Evolutionary conservation across 2,329 filamentous ascomycete genomes (phyloP).

Genomic region (Trichophyton schoenleinii): DNA sequence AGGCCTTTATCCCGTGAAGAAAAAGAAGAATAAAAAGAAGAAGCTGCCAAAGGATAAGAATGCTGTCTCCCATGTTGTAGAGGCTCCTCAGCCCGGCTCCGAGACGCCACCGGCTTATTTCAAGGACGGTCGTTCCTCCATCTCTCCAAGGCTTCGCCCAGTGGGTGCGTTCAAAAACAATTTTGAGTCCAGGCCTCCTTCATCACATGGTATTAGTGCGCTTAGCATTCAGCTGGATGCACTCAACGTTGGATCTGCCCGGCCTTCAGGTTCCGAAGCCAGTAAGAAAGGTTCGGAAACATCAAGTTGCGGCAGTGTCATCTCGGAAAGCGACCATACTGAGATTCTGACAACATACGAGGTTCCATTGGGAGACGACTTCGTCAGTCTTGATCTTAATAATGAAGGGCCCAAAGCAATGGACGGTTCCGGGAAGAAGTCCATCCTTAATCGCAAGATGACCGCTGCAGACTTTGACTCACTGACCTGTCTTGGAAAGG

Average conservation of each 20-base stretch:
- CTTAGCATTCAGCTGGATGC: constrained; percentile 71
- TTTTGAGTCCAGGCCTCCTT: constrained; percentile 39
- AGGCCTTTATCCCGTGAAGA: constrained; percentile 18
- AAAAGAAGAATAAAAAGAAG: constrained; percentile 32
- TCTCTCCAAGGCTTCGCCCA: constrained; percentile 20
- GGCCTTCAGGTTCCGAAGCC: constrained; percentile 44
- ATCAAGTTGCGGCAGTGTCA: constrained; percentile 47
- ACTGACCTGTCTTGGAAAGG: constrained; percentile 85
- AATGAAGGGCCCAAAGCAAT: neutral
- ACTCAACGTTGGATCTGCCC: constrained; percentile 53
- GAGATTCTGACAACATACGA: constrained; percentile 72
- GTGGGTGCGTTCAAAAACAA: constrained; percentile 15
- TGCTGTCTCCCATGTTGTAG: constrained; percentile 5
- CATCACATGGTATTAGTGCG: constrained; percentile 60
- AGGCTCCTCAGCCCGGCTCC: neutral
- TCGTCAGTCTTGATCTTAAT: constrained; percentile 50
- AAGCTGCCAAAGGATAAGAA: constrained; percentile 11
- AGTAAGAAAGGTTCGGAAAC: constrained; percentile 35
- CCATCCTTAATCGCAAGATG: constrained; percentile 62
- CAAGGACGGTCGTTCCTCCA: constrained; percentile 9
- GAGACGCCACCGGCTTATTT: neutral
- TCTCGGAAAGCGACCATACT: constrained; percentile 52
- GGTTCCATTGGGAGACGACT: constrained; percentile 71
- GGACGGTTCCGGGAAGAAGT: constrained; percentile 40
- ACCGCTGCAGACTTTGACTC: constrained; percentile 80